Conservation (phyloP, 2,329 filamentous ascomycete genomes). For the Dothideomycetidae sp. region DNA sequence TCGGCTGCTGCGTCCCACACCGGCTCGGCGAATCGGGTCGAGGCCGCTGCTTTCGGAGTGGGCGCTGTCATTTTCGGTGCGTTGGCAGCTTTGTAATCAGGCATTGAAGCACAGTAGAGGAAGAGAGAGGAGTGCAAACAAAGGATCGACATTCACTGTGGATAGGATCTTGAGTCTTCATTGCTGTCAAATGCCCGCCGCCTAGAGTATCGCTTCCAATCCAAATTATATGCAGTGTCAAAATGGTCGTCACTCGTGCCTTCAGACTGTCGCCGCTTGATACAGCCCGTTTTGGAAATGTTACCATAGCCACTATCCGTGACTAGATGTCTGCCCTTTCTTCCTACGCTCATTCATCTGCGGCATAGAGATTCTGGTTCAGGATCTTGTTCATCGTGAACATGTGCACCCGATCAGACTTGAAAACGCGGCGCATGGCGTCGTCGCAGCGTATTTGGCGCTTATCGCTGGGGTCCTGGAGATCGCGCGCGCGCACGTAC, state of each 20-base stretch:
- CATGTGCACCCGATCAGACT: conserved; percentile 85
- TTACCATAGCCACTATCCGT: no score
- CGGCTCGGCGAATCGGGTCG: conserved; percentile 5
- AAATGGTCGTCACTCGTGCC: no score
- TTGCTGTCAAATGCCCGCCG: no score
- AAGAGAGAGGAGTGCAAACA: no score
- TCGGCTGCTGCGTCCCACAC: neutral
- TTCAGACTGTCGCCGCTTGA: no score
- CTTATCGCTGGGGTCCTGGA: conserved; percentile 85
- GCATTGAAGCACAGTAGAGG: neutral
- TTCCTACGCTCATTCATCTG: conserved; percentile 49
- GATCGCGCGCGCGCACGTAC: conserved; percentile 74
- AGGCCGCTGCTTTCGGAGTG: conserved; percentile 6
- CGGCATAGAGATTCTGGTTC: conserved; percentile 73
- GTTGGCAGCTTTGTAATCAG: conserved; percentile 2
- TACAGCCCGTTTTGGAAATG: no score
- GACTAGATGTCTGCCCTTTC: conserved; percentile 13
- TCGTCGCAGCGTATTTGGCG: conserved; percentile 90
- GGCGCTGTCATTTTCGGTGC: conserved; percentile 7
- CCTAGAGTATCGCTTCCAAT: no score
- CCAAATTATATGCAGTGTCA: no score
- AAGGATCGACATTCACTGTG: no score
- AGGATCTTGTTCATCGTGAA: conserved; percentile 99
- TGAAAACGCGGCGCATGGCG: conserved; percentile 81
- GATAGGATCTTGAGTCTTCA: no score